Base-by-base conservation (phyloP, 2,329 filamentous ascomycete species). In the Nemania sp. region DNA sequence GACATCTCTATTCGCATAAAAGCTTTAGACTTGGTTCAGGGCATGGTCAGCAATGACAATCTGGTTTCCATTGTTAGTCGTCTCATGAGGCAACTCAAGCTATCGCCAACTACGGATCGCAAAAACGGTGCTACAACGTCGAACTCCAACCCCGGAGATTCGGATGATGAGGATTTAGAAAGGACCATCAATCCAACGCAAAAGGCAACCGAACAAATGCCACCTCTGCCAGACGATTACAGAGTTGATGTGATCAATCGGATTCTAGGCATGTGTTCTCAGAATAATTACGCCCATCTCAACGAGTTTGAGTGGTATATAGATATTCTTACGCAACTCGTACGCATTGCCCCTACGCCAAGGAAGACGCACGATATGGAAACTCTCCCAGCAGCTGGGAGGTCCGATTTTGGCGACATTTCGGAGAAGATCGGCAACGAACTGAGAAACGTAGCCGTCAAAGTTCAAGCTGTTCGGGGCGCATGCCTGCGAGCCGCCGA, bases 281-380 rank as follows among this genome's bases (percentile, higher is more conserved):
- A 88, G 65, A 90, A 93, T 66, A 97, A 92, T 63, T 99, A 98
- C 74, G 84, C 85, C 40, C 91, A 92, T 71, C 81, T 99, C 49
- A 79, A 83, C 54, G 94, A 99, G 73, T 99, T 99, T 74, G 94
- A 97, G 67, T 99, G 95, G 95, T 98, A 98, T 74, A 90, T 98
- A 66, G 91, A 95, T 67, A 86, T 97, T 29, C 79, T 99, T 32
- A 89, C 91, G 5, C 92, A 97, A 72, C 83, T 99, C 13, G 87
- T 97, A 42, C 87, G 89, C 72, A 82, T 91, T 77, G 80, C 88
- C 18, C 90, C 79, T 0, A 68, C 79, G n/a, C 77, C 82, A 48
- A 77, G 78, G 40, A 70, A 71, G 7, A 68, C 71, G 6, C 71
- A 71, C 5, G 78, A 80, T 42, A 60, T 72, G 7, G 72, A 75